Base-by-base conservation (phyloP, 306 rosid genomes). In the Abrus pulchellus region DNA sequence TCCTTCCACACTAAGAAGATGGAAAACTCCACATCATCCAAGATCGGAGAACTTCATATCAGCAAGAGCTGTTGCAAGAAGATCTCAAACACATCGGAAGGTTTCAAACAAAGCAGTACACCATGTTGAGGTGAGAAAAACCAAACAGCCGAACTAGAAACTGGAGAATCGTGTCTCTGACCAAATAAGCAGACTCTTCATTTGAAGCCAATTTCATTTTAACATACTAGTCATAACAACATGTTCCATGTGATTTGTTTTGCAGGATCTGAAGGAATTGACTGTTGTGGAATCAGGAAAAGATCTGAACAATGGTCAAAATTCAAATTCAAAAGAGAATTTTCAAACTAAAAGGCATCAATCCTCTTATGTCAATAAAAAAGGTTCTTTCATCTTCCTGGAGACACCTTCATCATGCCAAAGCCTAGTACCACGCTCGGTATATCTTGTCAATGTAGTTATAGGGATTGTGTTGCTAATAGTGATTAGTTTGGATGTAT, bases 61-160 rank as follows among this genome's bases (percentile, higher is more conserved):
- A 7, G 72, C 56, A 12, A 87, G 68, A 83, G 13, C 7, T 29
- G 59, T n/a, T 13, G 29, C 72, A 34, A 74, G 72, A 85, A 83
- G 83, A 80, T 68, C 77, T 27, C 92, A 66, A 28, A 3, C 32
- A 12, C 83, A 61, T 9, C 81, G 6, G 43, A 72, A 60, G 68
- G 69, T 57, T 83, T 68, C 75, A 63, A 45, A 28, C n/a, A 48
- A 41, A 65, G 83, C 74, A 43, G 72, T 30, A 12, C 54, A 75
- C 33, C 43, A n/a, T 29, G 33, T 75, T 50, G 81, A 89, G 94
- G 95, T 89, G 81, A 86, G 89, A 76, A 64, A 20, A 78, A 65
- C 56, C 57, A 47, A 62, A 80, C 56, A 74, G 68, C 64, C 29
- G 64, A 10, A 10, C 10, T 67, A 27, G 72, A 9, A 43, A 20